Conservation (phyloP, 331 rosid species). For the Quercus lobata region DNA sequence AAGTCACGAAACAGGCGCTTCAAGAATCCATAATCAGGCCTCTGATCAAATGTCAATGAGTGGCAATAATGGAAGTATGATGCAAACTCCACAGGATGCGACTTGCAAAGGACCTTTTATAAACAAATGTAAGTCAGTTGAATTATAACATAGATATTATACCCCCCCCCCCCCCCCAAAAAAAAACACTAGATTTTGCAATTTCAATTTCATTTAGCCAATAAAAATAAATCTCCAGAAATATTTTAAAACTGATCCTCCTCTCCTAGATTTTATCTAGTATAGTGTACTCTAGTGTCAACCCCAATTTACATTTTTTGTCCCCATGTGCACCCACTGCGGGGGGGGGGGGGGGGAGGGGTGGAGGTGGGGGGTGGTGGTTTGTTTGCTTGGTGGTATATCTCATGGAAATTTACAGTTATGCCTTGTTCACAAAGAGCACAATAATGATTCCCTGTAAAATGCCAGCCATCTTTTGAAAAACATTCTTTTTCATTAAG, state of each 20-base stretch:
- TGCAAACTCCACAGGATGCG: constrained; percentile 63
- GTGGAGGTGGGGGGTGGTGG: no score
- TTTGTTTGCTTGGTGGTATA: background rate
- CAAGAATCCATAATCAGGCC: constrained; percentile 67
- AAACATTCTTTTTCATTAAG: background rate
- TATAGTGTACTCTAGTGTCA: background rate
- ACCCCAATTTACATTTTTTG: background rate
- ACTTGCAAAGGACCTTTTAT: constrained; percentile 55
- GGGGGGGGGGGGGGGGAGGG: no score
- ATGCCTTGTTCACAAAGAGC: background rate
- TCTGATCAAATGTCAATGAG: constrained; percentile 69
- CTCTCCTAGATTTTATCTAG: constrained; percentile 4
- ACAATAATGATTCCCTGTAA: background rate
- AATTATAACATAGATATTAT: background rate
- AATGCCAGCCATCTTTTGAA: background rate
- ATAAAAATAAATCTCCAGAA: background rate
- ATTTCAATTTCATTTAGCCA: background rate
- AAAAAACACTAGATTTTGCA: no score
- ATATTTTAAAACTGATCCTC: constrained; percentile 1
- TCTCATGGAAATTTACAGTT: background rate
- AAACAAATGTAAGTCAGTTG: constrained; percentile 27
- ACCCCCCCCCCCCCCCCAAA: accelerated
- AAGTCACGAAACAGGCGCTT: constrained; percentile 63
- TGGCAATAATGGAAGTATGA: constrained; percentile 71
- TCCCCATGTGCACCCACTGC: no score